Conservation (phyloP, 2,329 filamentous ascomycete genomes). For the Amauroascus niger region DNA sequence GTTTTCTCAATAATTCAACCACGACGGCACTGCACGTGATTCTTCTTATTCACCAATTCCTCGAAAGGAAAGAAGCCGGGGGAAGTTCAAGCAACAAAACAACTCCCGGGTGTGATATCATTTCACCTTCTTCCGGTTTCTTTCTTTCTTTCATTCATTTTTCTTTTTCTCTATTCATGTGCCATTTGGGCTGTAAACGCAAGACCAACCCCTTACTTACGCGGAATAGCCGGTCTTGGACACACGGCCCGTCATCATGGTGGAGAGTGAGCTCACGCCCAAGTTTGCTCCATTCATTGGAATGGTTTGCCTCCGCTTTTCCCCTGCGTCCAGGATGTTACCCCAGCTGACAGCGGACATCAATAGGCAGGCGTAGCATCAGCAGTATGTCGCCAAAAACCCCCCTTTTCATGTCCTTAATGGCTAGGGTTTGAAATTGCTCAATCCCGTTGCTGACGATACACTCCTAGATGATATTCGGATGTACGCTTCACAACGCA, state of each 20-base stretch:
- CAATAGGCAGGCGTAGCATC: conserved; percentile 41
- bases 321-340: background rate
- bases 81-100: too few relatives aligned
- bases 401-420: background rate
- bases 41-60: too few relatives aligned
- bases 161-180: background rate
- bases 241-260: conserved; percentile 28
- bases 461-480: conserved; percentile 41
- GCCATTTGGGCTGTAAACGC: background rate
- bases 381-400: conserved; percentile 34
- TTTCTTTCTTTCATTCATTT: background rate
- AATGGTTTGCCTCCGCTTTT: conserved; percentile 47
- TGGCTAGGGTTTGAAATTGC: background rate
- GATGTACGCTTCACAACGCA: conserved; percentile 40
- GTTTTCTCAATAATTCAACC: too few relatives aligned
- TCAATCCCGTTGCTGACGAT: background rate
- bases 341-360: conserved; percentile 21
- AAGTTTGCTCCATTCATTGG: conserved; percentile 60
- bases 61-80: too few relatives aligned
- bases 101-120: too few relatives aligned
- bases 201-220: too few relatives aligned
- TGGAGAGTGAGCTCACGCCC: conserved; percentile 46
- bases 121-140: too few relatives aligned
- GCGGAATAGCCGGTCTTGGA: background rate
- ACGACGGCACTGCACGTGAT: too few relatives aligned